Conservation (phyloP, 2,329 filamentous ascomycete species). For the Aspergillus pseudoterreus region DNA sequence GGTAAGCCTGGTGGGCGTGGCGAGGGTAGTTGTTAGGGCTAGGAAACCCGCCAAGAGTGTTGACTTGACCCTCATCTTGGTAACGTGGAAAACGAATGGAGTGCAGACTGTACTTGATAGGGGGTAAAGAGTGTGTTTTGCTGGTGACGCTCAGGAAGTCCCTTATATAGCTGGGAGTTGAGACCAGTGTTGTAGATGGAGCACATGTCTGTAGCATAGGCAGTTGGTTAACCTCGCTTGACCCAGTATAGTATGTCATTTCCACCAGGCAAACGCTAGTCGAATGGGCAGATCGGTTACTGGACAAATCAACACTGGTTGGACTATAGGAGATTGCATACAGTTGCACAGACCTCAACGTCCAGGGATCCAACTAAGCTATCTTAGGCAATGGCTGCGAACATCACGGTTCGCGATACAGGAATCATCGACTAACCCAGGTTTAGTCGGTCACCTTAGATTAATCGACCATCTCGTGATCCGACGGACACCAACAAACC, state of each 20-base stretch:
- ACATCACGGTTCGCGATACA: neutral
- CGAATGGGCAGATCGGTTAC: neutral
- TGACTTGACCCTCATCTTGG: neutral
- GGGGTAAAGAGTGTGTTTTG: neutral
- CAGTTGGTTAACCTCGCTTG: conserved; percentile 2
- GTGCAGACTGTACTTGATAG: conserved; percentile 1
- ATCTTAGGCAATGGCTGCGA: conserved; percentile 6
- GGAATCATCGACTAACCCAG: neutral
- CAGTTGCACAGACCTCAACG: neutral
- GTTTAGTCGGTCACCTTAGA: conserved; percentile 1
- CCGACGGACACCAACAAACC: conserved; percentile 4
- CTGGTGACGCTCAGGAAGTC: neutral
- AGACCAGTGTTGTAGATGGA: neutral
- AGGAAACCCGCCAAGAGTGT: neutral
- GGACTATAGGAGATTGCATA: neutral
- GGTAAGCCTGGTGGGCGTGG: conserved; percentile 9
- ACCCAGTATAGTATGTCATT: neutral
- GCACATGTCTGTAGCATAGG: conserved; percentile 1
- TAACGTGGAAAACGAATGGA: conserved; percentile 8
- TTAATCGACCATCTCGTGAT: neutral
- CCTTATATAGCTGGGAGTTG: neutral
- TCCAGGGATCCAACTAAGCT: conserved; percentile 1
- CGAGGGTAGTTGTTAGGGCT: conserved; percentile 9
- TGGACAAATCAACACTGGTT: conserved; percentile 1
- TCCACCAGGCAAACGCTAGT: conserved; percentile 3